A percentile compares a stretch with the other conserved stretches of the same genome.
These are phyloP conservation scores for Fusarium sp. DNA, from an alignment of 2,329 filamentous ascomycete genomes.

Conservation along the genomic window DNA sequence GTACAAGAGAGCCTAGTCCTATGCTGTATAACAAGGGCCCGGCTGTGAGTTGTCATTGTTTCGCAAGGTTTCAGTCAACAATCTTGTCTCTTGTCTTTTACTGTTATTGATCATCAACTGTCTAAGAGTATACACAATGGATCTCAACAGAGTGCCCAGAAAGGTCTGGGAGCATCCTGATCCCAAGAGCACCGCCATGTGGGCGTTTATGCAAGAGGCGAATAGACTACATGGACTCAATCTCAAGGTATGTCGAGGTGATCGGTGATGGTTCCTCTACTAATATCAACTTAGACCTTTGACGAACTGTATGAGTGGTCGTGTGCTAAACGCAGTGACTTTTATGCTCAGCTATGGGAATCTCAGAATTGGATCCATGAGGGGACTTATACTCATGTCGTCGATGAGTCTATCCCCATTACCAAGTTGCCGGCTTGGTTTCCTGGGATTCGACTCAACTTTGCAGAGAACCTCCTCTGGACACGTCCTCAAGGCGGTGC, in stretches of 20 bases:
- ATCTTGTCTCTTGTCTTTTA: not conserved
- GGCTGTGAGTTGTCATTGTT: not conserved
- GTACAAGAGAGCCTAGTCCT: not conserved
- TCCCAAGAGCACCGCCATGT: conserved; percentile 73
- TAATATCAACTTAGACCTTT: conserved; percentile 64
- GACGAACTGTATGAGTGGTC: conserved; percentile 79
- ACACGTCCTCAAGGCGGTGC: conserved; percentile 57
- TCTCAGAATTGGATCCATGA: conserved; percentile 71
- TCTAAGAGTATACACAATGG: conserved; percentile 41
- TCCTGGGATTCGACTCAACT: conserved; percentile 78
- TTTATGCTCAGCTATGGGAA: conserved; percentile 75
- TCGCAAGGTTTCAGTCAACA: not conserved
- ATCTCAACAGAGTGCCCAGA: conserved; percentile 57
- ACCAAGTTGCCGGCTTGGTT: conserved; percentile 83
- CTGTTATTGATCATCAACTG: not conserved
- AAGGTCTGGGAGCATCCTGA: conserved; percentile 78
- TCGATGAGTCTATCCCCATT: conserved; percentile 78
- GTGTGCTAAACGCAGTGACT: conserved; percentile 68
- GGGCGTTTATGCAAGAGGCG: conserved; percentile 72
- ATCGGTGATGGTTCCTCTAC: not conserved
- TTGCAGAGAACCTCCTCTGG: conserved; percentile 84
- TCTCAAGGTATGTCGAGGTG: conserved; percentile 62
- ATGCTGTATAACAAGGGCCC: conserved; percentile 2
- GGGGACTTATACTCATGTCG: conserved; percentile 68
- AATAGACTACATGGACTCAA: conserved; percentile 68